Conservation (phyloP, 352 stramenopile species). For the Phytophthora meadii region DNA sequence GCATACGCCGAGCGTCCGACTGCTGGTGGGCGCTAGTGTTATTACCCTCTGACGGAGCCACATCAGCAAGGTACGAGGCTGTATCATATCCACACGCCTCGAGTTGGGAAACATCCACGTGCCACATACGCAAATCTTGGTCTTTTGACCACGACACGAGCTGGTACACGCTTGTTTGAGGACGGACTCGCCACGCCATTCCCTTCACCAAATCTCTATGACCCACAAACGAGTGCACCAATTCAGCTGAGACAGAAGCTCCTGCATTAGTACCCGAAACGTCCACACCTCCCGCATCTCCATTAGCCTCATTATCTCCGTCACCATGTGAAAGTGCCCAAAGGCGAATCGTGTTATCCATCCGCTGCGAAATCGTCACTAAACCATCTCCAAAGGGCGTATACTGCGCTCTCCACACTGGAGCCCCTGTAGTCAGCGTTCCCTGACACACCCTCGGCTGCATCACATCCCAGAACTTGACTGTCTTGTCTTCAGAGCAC, state of each 20-base stretch:
- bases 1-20: slow-evolving; percentile 11
- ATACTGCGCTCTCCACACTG: slow-evolving; percentile 77
- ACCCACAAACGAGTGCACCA: slow-evolving; percentile 68
- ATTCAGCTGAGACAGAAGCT: slow-evolving; percentile 41
- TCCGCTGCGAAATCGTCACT: slow-evolving; percentile 76
- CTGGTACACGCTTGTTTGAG: slow-evolving; percentile 58
- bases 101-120: slow-evolving; percentile 66
- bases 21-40: slow-evolving; percentile 31
- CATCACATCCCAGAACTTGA: slow-evolving; percentile 85
- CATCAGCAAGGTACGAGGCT: slow-evolving; percentile 43
- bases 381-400: slow-evolving; percentile 85
- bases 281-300: slow-evolving; percentile 19
- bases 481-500: slow-evolving; percentile 85
- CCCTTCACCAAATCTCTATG: slow-evolving; percentile 70
- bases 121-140: slow-evolving; percentile 80
- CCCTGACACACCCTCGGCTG: slow-evolving; percentile 71
- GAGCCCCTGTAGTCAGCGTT: slow-evolving; percentile 61
- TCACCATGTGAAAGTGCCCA: slow-evolving; percentile 64
- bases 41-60: slow-evolving; percentile 28
- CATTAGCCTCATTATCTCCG: slow-evolving; percentile 18
- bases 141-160: slow-evolving; percentile 86
- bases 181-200: slow-evolving; percentile 68
- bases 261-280: slow-evolving; percentile 16
- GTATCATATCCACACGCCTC: slow-evolving; percentile 69
- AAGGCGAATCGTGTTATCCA: slow-evolving; percentile 67